Percentiles rank a stretch among this genome's conserved stretches.
Evolutionary conservation across 2,329 filamentous ascomycete genomes (phyloP).

Genomic region (Hawksworthiomyces lignivorus): DNA sequence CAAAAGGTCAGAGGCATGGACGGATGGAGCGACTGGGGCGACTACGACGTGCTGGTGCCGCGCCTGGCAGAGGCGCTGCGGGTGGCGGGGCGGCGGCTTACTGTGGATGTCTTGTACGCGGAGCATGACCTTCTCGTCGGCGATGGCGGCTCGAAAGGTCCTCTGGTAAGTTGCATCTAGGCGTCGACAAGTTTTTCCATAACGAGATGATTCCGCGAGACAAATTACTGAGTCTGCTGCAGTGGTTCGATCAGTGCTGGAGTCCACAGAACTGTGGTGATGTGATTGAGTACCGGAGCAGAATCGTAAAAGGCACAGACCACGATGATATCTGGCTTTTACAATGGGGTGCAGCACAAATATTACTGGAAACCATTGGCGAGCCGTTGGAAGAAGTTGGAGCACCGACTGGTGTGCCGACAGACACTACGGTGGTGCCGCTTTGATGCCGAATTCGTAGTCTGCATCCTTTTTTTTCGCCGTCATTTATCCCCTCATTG

Average conservation of each 20-base stretch:
- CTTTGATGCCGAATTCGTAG: too few species aligned
- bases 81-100: constrained; percentile 12
- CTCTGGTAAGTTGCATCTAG: constrained; percentile 4
- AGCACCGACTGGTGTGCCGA: too few species aligned
- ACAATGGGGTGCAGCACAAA: constrained; percentile 13
- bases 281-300: constrained; percentile 18
- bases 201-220: too few species aligned
- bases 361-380: constrained; percentile 16
- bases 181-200: too few species aligned
- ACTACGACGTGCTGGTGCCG: constrained; percentile 23
- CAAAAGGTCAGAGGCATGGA: constrained; percentile 13
- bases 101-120: constrained; percentile 21
- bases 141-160: constrained; percentile 16
- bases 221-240: constrained; percentile 1
- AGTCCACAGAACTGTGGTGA: constrained; percentile 1
- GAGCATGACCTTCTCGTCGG: constrained; percentile 24
- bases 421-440: too few species aligned
- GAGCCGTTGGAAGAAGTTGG: too few species aligned
- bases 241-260: constrained; percentile 25
- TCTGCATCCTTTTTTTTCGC: too few species aligned
- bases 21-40: constrained; percentile 24
- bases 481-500: too few species aligned
- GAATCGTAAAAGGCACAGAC: constrained; percentile 18
- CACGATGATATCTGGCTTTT: constrained; percentile 21
- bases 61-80: constrained; percentile 17